Base-by-base conservation (phyloP, 2,329 filamentous ascomycete species). In the Apiospora pterosperma region DNA sequence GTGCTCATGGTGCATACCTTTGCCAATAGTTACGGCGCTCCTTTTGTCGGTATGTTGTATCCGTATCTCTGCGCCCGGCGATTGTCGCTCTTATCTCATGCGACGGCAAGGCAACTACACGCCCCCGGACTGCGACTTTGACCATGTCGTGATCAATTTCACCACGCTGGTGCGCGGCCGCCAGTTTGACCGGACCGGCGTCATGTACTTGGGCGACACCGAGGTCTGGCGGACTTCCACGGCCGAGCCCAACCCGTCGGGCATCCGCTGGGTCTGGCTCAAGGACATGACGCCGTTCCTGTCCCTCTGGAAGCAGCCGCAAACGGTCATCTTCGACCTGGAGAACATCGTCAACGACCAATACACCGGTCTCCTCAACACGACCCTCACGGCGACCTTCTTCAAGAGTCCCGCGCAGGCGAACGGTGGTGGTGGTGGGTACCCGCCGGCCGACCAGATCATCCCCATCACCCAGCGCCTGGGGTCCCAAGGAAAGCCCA, bases 221-320 rank as follows among this genome's bases (percentile, higher is more conserved):
- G 92, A 96, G 74, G 84, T 96, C n/a, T 96, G 91, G 82, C 84
- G 92, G 28, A 94, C 92, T 2, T 93, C 91, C 5, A 96, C 92
- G 1, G 91, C 92, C 4, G 91, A 96, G 77, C 92, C 92, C 1
- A 92, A 88, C 0, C 69, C 71, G 4, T 70, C 79, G 5, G 92
- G 92, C 7, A 93, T 96, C 67, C 79, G 84, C 55, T 95, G 91
- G 90, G 88, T 85, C 0, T 93, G 92, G 73, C 80, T 89, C 63
- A 96, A 95, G 76, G 92, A 96, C 73, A 88, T 93, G 86, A 91
- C 90, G 1, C 82, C 85, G 62, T 94, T 89, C 73, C 78, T 90
- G 19, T 81, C 85, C 4, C 79, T 96, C 14, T 93, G 92, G 86
- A 87, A 85, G 67, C 70, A 82, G 59, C 83, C 85, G 1, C 91